phyloP scores from a whole-genome alignment of 2,329 filamentous ascomycete genomes.

The Sporothrix variecibatus region DNA sequence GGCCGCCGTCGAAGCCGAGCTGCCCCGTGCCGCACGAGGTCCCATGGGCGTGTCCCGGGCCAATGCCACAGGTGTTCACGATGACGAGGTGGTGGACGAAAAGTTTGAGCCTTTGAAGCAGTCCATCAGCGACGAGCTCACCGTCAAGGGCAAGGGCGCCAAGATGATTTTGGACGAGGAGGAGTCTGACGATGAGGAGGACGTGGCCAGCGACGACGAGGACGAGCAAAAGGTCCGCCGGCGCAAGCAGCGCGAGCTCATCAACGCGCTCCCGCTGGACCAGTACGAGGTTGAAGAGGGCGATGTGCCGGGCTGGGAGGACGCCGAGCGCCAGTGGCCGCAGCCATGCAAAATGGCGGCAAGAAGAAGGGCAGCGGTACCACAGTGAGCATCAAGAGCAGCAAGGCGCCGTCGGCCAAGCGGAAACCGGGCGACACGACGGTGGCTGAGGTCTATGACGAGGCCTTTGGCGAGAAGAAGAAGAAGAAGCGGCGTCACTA shows the following conservation, averaged over 20 bases:
- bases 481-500: conserved; percentile 47
- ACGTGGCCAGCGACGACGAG: conserved; percentile 73
- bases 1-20: conserved; percentile 67
- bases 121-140: conserved; percentile 77
- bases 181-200: conserved; percentile 67
- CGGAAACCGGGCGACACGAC: conserved; percentile 64
- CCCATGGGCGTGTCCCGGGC: conserved; percentile 60
- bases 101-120: conserved; percentile 71
- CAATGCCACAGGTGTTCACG: conserved; percentile 64
- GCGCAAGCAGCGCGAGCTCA: conserved; percentile 74
- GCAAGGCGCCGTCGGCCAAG: conserved; percentile 61
- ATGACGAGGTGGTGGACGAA: conserved; percentile 66
- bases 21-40: conserved; percentile 55
- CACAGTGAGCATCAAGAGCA: conserved; percentile 80
- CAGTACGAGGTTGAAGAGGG: conserved; percentile 69
- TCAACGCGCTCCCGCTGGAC: conserved; percentile 86
- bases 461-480: conserved; percentile 54
- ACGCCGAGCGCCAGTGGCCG: conserved; percentile 75
- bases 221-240: conserved; percentile 70
- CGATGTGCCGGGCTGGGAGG: conserved; percentile 63
- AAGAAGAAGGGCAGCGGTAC: conserved; percentile 52
- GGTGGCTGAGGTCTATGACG: conserved; percentile 64
- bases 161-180: conserved; percentile 48
- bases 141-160: conserved; percentile 36
- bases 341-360: conserved; percentile 46